Conservation (phyloP, 208 protist species). For the Trichomonas vaginalis region DNA sequence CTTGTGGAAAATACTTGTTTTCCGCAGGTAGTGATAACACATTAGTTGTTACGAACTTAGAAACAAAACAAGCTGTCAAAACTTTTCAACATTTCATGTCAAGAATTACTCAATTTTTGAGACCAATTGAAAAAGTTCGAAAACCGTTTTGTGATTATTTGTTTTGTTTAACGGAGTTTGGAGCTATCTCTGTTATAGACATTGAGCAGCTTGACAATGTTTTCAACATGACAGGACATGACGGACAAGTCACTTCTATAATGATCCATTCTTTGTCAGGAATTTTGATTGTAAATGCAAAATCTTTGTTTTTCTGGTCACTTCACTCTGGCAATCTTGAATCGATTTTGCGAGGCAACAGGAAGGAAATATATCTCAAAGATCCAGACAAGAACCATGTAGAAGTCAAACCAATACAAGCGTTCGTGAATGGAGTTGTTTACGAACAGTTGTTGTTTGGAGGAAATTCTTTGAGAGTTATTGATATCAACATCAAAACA, state of each 20-base stretch:
- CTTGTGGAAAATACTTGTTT: neutral
- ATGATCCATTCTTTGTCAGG: neutral
- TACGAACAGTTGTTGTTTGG: neutral
- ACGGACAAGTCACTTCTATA: neutral
- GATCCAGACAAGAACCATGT: neutral
- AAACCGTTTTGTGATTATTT: neutral
- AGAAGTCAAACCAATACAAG: neutral
- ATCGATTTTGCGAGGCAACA: neutral
- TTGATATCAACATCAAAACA: neutral
- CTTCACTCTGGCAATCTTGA: neutral
- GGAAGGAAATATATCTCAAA: neutral
- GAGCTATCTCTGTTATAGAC: neutral
- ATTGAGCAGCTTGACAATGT: neutral
- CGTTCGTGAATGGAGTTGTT: neutral
- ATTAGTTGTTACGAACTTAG: neutral
- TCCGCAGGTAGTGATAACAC: neutral
- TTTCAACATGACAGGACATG: neutral
- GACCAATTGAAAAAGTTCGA: neutral
- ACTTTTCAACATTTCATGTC: neutral
- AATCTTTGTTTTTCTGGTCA: neutral
- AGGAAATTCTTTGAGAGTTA: neutral
- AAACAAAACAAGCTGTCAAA: neutral
- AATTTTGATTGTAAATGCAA: neutral
- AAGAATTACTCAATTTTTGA: neutral
- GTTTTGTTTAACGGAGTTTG: neutral